A percentile compares a stretch with the other conserved stretches of the same genome.
phyloP scores from a whole-genome alignment of 257 asterid genomes.

The Ligustrum vulgare region DNA sequence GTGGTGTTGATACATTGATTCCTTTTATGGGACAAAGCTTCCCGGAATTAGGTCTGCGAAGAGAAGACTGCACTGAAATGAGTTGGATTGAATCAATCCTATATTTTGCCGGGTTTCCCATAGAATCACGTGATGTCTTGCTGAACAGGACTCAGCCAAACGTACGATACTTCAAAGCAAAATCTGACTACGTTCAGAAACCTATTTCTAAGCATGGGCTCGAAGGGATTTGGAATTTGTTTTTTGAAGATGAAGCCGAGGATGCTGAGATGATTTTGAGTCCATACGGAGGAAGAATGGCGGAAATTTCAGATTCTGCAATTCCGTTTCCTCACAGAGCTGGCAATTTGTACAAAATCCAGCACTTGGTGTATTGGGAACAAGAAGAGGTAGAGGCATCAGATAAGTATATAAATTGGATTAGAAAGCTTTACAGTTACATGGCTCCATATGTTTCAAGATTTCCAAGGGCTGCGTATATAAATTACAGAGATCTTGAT shows the following conservation, averaged over 20 bases:
- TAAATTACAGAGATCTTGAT: constrained; percentile 10
- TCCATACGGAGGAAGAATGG: constrained; percentile 13
- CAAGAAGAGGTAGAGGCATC: neutral
- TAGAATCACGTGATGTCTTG: too few species aligned
- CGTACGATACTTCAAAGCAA: neutral
- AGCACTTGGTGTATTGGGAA: constrained; percentile 1
- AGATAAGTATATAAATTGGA: neutral
- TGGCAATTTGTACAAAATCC: constrained; percentile 9
- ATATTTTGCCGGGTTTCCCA: too few species aligned
- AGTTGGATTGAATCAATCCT: too few species aligned
- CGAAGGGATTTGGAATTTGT: neutral
- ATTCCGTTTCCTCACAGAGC: constrained; percentile 17
- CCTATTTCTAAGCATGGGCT: constrained; percentile 11
- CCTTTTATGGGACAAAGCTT: too few species aligned
- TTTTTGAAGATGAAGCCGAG: neutral
- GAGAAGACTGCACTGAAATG: too few species aligned
- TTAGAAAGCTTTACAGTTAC: constrained; percentile 2
- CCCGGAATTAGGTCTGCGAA: too few species aligned
- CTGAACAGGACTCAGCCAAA: too few species aligned
- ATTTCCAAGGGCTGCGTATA: constrained; percentile 2
- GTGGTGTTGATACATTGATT: too few species aligned
- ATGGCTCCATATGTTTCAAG: neutral
- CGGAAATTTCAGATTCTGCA: neutral
- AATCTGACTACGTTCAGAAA: constrained; percentile 6
- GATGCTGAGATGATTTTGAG: neutral